Evolutionary conservation across 371 early-diverging fungal species (phyloP), one percentile per base, ranked within the genome.

Genomic region (Mucor irregularis): DNA sequence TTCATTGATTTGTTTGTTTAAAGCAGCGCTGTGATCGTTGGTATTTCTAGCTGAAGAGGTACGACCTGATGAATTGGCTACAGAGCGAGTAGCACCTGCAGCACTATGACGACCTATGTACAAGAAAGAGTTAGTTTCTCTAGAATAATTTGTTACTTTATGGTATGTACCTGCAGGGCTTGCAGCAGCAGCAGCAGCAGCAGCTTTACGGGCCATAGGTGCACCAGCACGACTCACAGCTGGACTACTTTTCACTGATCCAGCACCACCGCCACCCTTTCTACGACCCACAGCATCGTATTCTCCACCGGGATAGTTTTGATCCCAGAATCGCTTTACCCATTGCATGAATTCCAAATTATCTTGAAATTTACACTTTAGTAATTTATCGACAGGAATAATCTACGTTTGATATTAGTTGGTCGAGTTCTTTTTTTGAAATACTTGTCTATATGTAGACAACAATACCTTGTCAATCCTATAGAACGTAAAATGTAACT

Each of bases 281-380:
- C 96, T 86, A 21, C 95, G 83, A 11, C 71, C 83, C 9, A 81
- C 64, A 24, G 95, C 89, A 61, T 94, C 93, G 61, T 95, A 97
- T 3, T 53, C 74, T 13, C 87, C 88, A 13, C 93, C 92, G 4
- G 94, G 89, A 53, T 69, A 90, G 58, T 89, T 83, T 31, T 78
- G 73, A 54, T 95, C 94, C 94, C 93, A 94, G 60, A 68, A 94
- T 71, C 81, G 80, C 56, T 92, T 95, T 50, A 93, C 58, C 96
- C 95, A 96, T 68, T 96, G 96, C 64, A 94, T 61, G 63, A 97
- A 95, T 77, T 96, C 96, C 52, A 97, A 80, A 70, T 96, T 97
- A 71, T 97, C 98, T 74, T 95, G 96, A 70, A 96, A 91, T 61
- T 90, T 91, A 74, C 93, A 91, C 65, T 94, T 95, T 57, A 90